A percentile compares a stretch with the other conserved stretches of the same genome.
These are phyloP conservation scores for Agaricus sinodeliciosus DNA, from an alignment of 768 basidiomycete genomes.

Conservation along the genomic window DNA sequence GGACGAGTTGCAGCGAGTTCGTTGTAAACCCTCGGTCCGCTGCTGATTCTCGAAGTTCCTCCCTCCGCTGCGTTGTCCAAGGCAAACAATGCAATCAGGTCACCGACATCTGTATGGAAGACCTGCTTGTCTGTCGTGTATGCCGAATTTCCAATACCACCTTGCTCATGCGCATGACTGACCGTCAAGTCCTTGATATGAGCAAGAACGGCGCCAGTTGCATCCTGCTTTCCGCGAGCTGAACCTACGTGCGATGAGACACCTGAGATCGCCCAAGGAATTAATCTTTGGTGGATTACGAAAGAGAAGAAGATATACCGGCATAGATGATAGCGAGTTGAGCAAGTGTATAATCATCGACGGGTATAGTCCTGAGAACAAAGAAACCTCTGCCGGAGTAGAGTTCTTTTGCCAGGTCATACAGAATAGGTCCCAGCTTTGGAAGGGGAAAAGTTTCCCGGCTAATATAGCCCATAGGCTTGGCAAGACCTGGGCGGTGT, in stretches of 20 bases:
- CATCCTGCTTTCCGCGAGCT: conserved; percentile 37
- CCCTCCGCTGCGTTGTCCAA: conserved; percentile 36
- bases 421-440: conserved; percentile 26
- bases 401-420: conserved; percentile 32
- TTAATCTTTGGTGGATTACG: background rate
- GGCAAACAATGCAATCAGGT: conserved; percentile 37
- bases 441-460: conserved; percentile 38
- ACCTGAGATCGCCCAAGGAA: conserved; percentile 20
- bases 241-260: conserved; percentile 41
- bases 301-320: conserved; percentile 18
- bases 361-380: conserved; percentile 38
- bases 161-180: conserved; percentile 34
- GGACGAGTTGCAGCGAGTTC: conserved; percentile 39
- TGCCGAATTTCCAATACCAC: conserved; percentile 35
- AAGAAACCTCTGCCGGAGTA: conserved; percentile 43
- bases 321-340: conserved; percentile 38
- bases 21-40: conserved; percentile 37
- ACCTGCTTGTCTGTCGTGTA: conserved; percentile 46
- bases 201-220: conserved; percentile 34
- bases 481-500: background rate
- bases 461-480: conserved; percentile 26
- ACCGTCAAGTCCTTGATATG: conserved; percentile 42
- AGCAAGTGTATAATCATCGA: conserved; percentile 32
- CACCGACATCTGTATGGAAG: conserved; percentile 42
- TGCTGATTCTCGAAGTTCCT: conserved; percentile 38